These are phyloP conservation scores for Fusarium sarcochroum DNA, from an alignment of 2,329 filamentous ascomycete species.

Conservation along the genomic window DNA sequence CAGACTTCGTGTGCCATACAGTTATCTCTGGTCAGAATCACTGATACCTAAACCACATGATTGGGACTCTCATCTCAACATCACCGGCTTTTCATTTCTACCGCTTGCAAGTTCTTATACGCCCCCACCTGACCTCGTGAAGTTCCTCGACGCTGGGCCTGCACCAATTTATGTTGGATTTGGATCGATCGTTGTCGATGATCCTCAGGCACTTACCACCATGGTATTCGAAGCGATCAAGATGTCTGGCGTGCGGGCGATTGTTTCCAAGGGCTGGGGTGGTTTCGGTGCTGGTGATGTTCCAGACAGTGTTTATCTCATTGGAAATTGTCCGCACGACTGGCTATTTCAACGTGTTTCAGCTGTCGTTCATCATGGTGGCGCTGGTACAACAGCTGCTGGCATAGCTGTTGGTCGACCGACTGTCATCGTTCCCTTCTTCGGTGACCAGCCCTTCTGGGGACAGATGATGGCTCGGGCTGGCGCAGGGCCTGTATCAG, in stretches of 20 bases:
- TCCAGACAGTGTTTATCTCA: conserved; percentile 69
- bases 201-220: conserved; percentile 69
- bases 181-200: conserved; percentile 75
- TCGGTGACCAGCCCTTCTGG: conserved; percentile 77
- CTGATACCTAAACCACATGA: conserved; percentile 76
- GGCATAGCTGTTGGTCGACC: conserved; percentile 72
- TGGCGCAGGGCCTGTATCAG: conserved; percentile 71
- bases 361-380: conserved; percentile 74
- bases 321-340: conserved; percentile 76
- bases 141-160: conserved; percentile 69
- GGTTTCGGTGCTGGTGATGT: conserved; percentile 65
- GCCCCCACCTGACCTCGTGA: conserved; percentile 66
- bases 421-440: conserved; percentile 77
- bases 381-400: conserved; percentile 75
- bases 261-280: conserved; percentile 76
- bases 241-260: conserved; percentile 68
- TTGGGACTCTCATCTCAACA: conserved; percentile 71
- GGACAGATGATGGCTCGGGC: conserved; percentile 73
- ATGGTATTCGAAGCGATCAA: conserved; percentile 72
- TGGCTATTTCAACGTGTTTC: conserved; percentile 74
- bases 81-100: conserved; percentile 75
- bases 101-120: conserved; percentile 65
- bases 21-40: conserved; percentile 79
- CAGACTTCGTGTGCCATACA: conserved; percentile 74
- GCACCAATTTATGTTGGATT: conserved; percentile 77